These are phyloP conservation scores for Thamnidium elegans DNA, from an alignment of 192 early-diverging fungal species.

Conservation along the genomic window DNA sequence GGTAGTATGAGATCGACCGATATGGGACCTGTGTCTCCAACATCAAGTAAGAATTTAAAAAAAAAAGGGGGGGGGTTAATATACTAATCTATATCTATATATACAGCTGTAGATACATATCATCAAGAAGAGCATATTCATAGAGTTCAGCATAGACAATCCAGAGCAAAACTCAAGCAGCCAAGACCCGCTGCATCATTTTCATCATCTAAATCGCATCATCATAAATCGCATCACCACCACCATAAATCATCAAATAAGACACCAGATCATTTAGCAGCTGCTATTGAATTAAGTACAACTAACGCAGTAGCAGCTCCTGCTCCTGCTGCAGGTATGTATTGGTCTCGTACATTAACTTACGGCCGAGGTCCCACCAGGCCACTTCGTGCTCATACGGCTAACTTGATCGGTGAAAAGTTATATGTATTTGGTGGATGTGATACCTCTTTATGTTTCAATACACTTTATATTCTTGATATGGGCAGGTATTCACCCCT, in stretches of 20 bases:
- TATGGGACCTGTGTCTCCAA: background rate
- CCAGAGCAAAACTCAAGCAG: background rate
- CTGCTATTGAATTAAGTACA: constrained; percentile 21
- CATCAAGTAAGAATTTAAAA: constrained; percentile 1
- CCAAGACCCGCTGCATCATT: too few relatives aligned
- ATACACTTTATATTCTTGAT: constrained; percentile 78
- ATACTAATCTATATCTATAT: background rate
- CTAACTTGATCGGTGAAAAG: constrained; percentile 69
- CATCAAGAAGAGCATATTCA: background rate
- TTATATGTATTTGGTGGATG: constrained; percentile 88
- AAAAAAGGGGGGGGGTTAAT: background rate
- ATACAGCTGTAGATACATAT: too few relatives aligned
- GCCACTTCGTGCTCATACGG: constrained; percentile 75
- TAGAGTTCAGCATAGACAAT: background rate
- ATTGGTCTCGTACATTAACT: constrained; percentile 66
- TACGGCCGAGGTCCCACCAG: constrained; percentile 59
- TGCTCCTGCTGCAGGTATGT: constrained; percentile 78
- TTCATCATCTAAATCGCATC: background rate
- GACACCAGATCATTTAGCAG: constrained; percentile 13
- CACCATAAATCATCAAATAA: background rate
- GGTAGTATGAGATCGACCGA: background rate
- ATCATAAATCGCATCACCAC: background rate
- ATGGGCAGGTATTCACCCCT: constrained; percentile 43
- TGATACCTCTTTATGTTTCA: constrained; percentile 71
- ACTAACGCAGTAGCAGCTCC: constrained; percentile 31